Evolutionary conservation across 2,329 filamentous ascomycete species (phyloP).

Genomic region (Fusarium scirpi): DNA sequence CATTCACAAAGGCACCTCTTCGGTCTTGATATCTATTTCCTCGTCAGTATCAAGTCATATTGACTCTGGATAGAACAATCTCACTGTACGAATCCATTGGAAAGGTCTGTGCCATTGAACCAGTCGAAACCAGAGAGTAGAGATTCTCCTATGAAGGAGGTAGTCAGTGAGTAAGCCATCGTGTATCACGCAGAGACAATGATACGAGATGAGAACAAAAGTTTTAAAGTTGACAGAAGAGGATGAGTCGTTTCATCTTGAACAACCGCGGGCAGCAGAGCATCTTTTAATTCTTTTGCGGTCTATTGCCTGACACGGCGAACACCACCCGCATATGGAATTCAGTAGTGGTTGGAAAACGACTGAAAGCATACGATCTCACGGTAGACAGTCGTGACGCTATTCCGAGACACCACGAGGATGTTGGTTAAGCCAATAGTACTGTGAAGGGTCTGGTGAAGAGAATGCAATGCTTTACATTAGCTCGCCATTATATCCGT

Average conservation of each 20-base stretch:
- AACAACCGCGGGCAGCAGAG: conserved; percentile 18
- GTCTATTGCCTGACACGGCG: conserved; percentile 16
- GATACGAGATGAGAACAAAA: conserved; percentile 17
- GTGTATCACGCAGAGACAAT: conserved; percentile 15
- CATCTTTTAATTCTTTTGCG: conserved; percentile 40
- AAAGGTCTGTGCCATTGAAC: conserved; percentile 68
- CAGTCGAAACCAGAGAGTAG: conserved; percentile 64
- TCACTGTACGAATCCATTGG: conserved; percentile 75
- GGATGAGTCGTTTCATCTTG: conserved; percentile 13
- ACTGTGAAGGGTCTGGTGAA: neutral
- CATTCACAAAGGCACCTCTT: conserved; percentile 53
- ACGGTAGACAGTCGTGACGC: conserved; percentile 26
- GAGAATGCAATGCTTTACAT: conserved; percentile 41
- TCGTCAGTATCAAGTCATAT: conserved; percentile 35
- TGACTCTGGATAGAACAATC: conserved; percentile 48
- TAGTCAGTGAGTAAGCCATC: conserved; percentile 58
- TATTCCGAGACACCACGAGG: conserved; percentile 42
- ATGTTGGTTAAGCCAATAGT: conserved; percentile 19
- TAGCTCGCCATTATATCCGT: conserved; percentile 15
- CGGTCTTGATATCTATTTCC: conserved; percentile 58
- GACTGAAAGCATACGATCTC: conserved; percentile 38
- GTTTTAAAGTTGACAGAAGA: conserved; percentile 11
- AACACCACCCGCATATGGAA: conserved; percentile 37
- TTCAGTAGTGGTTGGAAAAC: conserved; percentile 33
- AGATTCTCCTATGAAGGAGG: conserved; percentile 58